Base-by-base conservation (phyloP, 352 stramenopile genomes). In the Pythium sp. region DNA sequence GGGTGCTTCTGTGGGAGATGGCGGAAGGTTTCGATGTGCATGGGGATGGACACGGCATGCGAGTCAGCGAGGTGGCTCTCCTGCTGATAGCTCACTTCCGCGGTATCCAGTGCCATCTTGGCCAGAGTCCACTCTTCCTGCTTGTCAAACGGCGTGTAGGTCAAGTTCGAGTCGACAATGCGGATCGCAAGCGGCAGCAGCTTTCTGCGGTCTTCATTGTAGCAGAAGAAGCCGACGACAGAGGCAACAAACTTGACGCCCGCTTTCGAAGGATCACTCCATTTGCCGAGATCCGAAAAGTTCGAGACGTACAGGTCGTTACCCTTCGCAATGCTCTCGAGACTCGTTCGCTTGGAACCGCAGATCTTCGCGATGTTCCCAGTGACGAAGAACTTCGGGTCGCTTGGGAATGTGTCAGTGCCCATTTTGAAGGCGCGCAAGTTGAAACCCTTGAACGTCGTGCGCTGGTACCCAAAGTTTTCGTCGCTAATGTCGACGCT, bases 401-500 rank as follows among this genome's bases (percentile, higher is more conserved):
- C 74, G 55, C 62, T 32, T 0, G 68, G 64, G 24, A 71, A 49
- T 0, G 34, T 28, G 67, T 78, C 66, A 0, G 54, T 32, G 2
- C 68, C 51, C 5, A 26, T 2, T 14, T 71, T 38, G 12, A 72
- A 76, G 15, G 62, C 32, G 9, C 67, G 66, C 47, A 89, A 61
- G 18, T 69, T 81, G 67, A 86, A 86, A 38, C 75, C 72, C 14
- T 82, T 81, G n/a, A 84, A 61, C 61, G 74, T 76, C 30, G 82
- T 47, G 15, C 80, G 75, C 59, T 81, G 74, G 30, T 65, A 68
- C 2, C 77, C 80, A 58, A 87, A 84, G 59, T 59, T 69, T 14
- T 47, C 74, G 62, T 87, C 78, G 26, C 68, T 77, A 12, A 77
- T 74, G 68, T 89, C 73, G 18, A 71, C 59, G 30, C 65, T 58